Base-by-base conservation (phyloP, 1,284 basidiomycete species). In the Wallemia hederae region DNA sequence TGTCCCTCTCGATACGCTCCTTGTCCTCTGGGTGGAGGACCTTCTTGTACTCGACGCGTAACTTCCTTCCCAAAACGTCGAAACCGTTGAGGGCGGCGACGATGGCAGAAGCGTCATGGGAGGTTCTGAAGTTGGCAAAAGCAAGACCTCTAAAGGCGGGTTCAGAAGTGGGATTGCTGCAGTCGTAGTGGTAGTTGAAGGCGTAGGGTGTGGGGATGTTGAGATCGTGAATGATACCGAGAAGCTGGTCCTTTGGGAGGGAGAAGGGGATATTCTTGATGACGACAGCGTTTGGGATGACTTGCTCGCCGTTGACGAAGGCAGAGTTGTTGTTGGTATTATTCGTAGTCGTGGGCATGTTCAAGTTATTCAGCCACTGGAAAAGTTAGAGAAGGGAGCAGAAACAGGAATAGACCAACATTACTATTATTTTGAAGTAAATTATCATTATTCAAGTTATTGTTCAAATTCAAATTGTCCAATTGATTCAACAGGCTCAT, bases 201-300 rank as follows among this genome's bases (percentile, higher is more conserved):
- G 94, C 94, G 70, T 98, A 98, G n/a, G 94, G 94, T 24, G 91
- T 85, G 62, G 92, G 91, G 67, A 97, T 94, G 31, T 83, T 79
- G 63, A 98, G 75, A 63, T 88, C 94, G 67, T 85, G 81, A 71
- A 98, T 98, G 70, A 97, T 90, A 73, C 85, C 83, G 66, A 98
- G 80, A 63, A 98, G 78, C 62, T 89, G 89, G 74, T 98, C 91
- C 68, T 85, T 82, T 74, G 90, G 88, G 66, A 97, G 88, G 67
- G 89, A 90, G 76, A 98, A 97, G 63, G 91, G 92, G 73, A 97
- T 98, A 77, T 97, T 97, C 79, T 99, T 99, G 74, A 99, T 94
- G 68, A 99, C 92, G 68, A 99, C 97, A 61, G 94, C 92, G 19
- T 92, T 98, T 60, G 92, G 92, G 72, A 98, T 98, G 70, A 96